A percentile compares a stretch with the other conserved stretches of the same genome.
Conservation (phyloP, 1,284 basidiomycete genomes). For the Porodaedalea pini region DNA sequence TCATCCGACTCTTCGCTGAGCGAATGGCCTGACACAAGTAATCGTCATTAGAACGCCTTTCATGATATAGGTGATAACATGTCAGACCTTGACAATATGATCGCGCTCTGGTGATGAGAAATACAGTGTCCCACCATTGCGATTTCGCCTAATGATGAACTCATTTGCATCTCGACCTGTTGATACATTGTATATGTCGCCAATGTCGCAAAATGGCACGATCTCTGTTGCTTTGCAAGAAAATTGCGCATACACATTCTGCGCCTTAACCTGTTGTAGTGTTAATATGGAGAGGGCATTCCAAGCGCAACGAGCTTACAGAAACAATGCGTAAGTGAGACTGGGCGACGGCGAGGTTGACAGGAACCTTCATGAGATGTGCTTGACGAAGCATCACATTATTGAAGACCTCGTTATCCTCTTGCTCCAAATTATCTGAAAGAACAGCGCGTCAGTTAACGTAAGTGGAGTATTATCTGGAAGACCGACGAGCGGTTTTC, state of each 20-base stretch:
- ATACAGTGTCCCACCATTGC: conserved; percentile 64
- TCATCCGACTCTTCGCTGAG: conserved; percentile 64
- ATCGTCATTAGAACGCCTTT: conserved; percentile 5
- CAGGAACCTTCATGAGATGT: conserved; percentile 58
- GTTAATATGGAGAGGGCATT: background rate
- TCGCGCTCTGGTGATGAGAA: conserved; percentile 69
- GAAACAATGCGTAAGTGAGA: conserved; percentile 69
- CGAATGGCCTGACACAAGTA: conserved; percentile 52
- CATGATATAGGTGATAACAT: conserved; percentile 1
- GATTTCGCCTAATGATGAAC: conserved; percentile 74
- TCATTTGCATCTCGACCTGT: conserved; percentile 73
- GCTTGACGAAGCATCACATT: conserved; percentile 63
- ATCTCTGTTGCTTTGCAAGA: conserved; percentile 76
- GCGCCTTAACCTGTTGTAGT: conserved; percentile 52
- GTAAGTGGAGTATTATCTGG: background rate
- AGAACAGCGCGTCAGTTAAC: background rate
- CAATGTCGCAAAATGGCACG: conserved; percentile 74
- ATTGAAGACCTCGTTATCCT: conserved; percentile 46
- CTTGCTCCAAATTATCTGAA: conserved; percentile 58
- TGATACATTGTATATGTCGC: conserved; percentile 79
- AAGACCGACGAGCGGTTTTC: conserved; percentile 50
- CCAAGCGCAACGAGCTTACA: conserved; percentile 38
- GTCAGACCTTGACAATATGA: conserved; percentile 65
- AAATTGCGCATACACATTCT: conserved; percentile 57
- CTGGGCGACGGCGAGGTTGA: conserved; percentile 56